phyloP scores from a whole-genome alignment of 2,329 filamentous ascomycete species.

The Triangularia setosa region DNA sequence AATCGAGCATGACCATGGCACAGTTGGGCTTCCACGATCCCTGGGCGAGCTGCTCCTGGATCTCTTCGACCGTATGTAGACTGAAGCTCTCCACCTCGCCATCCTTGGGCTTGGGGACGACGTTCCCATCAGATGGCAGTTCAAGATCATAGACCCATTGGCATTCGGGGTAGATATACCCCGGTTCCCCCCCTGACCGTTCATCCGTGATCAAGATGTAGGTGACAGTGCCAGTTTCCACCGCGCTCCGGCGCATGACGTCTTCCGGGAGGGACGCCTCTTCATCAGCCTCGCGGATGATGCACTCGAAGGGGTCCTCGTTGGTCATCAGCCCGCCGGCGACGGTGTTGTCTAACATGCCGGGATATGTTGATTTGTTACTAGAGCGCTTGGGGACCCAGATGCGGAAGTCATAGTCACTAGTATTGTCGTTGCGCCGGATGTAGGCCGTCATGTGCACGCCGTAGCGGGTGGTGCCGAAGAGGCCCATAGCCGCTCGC shows the following conservation, averaged over 20 bases:
- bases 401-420: slow-evolving; percentile 59
- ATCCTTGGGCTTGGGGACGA: slow-evolving; percentile 74
- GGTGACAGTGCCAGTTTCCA: slow-evolving; percentile 66
- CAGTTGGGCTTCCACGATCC: slow-evolving; percentile 94
- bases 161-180: slow-evolving; percentile 82
- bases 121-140: slow-evolving; percentile 55
- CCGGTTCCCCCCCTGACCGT: slow-evolving; percentile 73
- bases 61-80: slow-evolving; percentile 72
- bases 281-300: slow-evolving; percentile 82
- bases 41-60: slow-evolving; percentile 62
- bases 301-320: slow-evolving; percentile 74
- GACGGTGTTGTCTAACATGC: slow-evolving; percentile 94
- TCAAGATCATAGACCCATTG: slow-evolving; percentile 91
- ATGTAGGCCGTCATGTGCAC: slow-evolving; percentile 78
- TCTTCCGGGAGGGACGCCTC: slow-evolving; percentile 76
- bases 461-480: slow-evolving; percentile 75
- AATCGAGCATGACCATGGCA: slow-evolving; percentile 77
- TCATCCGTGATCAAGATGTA: slow-evolving; percentile 80
- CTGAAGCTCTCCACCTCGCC: slow-evolving; percentile 85
- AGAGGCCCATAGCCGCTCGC: slow-evolving; percentile 66
- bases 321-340: slow-evolving; percentile 77
- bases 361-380: slow-evolving; percentile 79
- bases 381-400: slow-evolving; percentile 79
- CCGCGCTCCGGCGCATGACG: slow-evolving; percentile 59
- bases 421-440: slow-evolving; percentile 37